Base-by-base conservation (phyloP, 306 rosid species). In the Cajanus cajan region DNA sequence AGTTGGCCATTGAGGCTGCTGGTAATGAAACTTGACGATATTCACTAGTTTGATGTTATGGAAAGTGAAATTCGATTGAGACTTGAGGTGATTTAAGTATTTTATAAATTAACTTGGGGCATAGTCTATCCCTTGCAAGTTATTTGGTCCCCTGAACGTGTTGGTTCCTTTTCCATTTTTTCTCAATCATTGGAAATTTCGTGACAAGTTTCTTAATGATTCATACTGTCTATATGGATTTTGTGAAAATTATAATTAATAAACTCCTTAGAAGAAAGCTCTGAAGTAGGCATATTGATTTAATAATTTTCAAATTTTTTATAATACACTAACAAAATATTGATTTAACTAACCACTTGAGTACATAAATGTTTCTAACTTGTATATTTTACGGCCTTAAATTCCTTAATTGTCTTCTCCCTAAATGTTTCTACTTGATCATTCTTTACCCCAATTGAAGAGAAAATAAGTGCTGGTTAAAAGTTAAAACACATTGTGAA, bases 31-130 rank as follows among this genome's bases (percentile, higher is more conserved):
- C 5, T 73, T 54, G 11, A 54, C 62, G 36, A 45, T 57, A 55
- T 50, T 77, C 18, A 25, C 9, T 18, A 28, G 73, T 73, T 80
- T 57, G 57, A 39, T 45, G 34, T 43, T 25, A 14, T 84, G 45
- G 18, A 64, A 76, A 71, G 74, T 77, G n/a, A 64, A 70, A 37
- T 77, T 50, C 44, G 24, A 36, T 14, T 7, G 6, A 59, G 45
- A 61, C 21, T 68, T 69, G 43, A 69, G 84, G 63, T 68, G 34
- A 51, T 68, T 61, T 68, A 71, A 44, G 61, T 41, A 37, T 58
- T 25, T 28, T 31, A 58, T 72, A 18, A 21, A 18, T 67, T 73
- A 61, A 7, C 1, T 58, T 8, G 33, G 47, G 78, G 55, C 48
- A 33, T 52, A 16, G 43, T 37, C 33, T 54, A 13, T 57, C 39